phyloP scores from a whole-genome alignment of 306 rosid genomes.

The Cucurbita moschata region DNA sequence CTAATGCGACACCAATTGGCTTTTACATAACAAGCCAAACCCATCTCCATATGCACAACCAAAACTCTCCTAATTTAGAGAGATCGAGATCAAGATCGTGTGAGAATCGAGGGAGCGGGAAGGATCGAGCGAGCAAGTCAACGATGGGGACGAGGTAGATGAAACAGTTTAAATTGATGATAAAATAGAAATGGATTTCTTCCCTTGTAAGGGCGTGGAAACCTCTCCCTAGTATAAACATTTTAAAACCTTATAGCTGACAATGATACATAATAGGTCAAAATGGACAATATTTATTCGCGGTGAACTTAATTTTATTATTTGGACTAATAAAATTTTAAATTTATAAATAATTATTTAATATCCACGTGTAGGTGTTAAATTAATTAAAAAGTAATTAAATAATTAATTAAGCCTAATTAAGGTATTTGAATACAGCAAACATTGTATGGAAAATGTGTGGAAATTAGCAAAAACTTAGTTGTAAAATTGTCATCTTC shows the following conservation, averaged over 20 bases:
- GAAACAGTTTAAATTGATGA: background rate
- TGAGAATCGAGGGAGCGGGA: background rate
- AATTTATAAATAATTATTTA: too few species aligned
- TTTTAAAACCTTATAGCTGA: too few species aligned
- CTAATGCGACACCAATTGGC: conserved; percentile 50
- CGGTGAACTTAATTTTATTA: too few species aligned
- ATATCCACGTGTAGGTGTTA: too few species aligned
- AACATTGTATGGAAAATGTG: background rate
- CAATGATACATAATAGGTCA: too few species aligned
- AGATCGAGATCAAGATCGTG: background rate
- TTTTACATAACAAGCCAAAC: conserved; percentile 28
- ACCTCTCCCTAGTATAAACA: too few species aligned
- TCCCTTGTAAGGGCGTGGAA: too few species aligned
- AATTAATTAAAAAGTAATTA: background rate
- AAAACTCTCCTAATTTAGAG: background rate
- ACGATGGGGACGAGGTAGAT: background rate
- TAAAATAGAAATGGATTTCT: background rate
- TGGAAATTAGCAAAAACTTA: conserved; percentile 7
- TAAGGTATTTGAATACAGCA: background rate
- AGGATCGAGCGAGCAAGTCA: background rate
- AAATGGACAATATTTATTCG: too few species aligned
- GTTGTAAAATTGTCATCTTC: conserved; percentile 21
- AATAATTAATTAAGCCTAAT: background rate
- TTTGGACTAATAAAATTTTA: too few species aligned
- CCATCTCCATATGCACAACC: background rate